Percentiles rank a stretch among this genome's conserved stretches.
Conservation (phyloP, 176 grass and related monocot species). For the Ananas comosus region DNA sequence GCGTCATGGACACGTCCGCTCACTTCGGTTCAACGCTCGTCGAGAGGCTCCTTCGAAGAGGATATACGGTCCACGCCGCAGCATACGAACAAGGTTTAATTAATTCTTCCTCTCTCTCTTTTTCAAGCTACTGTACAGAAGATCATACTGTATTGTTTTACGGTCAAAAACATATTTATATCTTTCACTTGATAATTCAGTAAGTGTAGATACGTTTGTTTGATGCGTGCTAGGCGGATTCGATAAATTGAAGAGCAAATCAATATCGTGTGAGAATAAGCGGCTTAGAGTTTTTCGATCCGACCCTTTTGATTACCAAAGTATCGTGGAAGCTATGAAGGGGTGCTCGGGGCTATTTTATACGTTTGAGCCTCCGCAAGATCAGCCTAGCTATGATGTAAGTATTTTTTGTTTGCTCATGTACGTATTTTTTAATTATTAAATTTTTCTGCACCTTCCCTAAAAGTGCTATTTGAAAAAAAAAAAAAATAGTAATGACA, state of each 20-base stretch:
- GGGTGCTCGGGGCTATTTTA: constrained; percentile 86
- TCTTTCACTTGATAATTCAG: not conserved
- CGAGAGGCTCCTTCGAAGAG: constrained; percentile 59
- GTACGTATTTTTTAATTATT: no score
- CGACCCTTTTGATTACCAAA: constrained; percentile 82
- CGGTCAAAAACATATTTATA: no score
- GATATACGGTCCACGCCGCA: constrained; percentile 86
- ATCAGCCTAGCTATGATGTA: constrained; percentile 51
- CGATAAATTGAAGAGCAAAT: constrained; percentile 5
- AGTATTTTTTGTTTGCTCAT: not conserved
- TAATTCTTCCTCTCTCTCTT: not conserved
- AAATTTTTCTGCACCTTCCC: no score
- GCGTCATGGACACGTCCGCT: constrained; percentile 74
- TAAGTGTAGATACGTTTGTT: not conserved
- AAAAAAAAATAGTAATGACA: no score
- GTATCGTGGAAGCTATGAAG: constrained; percentile 75
- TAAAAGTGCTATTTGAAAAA: no score
- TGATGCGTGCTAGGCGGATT: constrained; percentile 13
- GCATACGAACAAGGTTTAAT: constrained; percentile 26
- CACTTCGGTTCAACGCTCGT: constrained; percentile 49
- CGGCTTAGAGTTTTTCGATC: constrained; percentile 54
- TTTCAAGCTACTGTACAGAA: not conserved
- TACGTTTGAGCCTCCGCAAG: constrained; percentile 57
- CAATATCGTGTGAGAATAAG: constrained; percentile 15
- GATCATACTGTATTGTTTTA: no score